These are phyloP conservation scores for Larix sibirica DNA, from an alignment of 83 land plant genomes.

Conservation along the genomic window DNA sequence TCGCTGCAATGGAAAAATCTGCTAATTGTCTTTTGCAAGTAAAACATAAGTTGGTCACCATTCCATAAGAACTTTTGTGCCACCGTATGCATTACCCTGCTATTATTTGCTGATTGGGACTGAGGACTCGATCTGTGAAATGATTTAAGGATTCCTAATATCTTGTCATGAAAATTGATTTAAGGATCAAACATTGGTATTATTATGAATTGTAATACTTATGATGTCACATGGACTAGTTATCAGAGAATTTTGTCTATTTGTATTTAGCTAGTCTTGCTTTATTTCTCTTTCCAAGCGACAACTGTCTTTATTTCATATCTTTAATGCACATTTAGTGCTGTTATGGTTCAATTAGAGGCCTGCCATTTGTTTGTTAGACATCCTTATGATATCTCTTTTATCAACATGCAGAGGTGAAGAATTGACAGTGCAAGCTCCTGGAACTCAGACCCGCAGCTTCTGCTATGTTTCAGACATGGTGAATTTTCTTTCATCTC, in stretches of 20 bases:
- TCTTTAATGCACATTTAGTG: not conserved
- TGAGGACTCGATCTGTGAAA: not conserved
- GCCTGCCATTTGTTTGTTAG: not conserved
- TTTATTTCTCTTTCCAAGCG: not conserved
- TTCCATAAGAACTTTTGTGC: not conserved
- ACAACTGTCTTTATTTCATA: not conserved
- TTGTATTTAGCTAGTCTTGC: not conserved
- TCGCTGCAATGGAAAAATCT: not conserved
- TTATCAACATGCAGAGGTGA: slow-evolving; percentile 45
- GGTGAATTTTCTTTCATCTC: slow-evolving; percentile 6
- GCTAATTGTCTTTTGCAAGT: not conserved
- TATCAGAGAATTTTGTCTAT: not conserved
- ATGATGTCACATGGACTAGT: not conserved
- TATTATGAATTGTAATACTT: not conserved
- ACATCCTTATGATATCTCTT: not conserved
- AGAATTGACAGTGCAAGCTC: slow-evolving; percentile 35
- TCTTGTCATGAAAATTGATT: too few species aligned
- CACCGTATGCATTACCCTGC: not conserved
- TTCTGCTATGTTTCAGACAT: slow-evolving; percentile 36
- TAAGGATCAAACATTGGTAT: too few species aligned
- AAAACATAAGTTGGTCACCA: not conserved
- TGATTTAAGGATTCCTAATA: not conserved
- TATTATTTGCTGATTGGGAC: not conserved
- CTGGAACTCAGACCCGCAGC: slow-evolving; percentile 37
- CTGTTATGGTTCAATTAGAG: not conserved